Evolutionary conservation across 1,139 yeast genomes (phyloP).

Genomic region (Geotrichum carabidarum): DNA sequence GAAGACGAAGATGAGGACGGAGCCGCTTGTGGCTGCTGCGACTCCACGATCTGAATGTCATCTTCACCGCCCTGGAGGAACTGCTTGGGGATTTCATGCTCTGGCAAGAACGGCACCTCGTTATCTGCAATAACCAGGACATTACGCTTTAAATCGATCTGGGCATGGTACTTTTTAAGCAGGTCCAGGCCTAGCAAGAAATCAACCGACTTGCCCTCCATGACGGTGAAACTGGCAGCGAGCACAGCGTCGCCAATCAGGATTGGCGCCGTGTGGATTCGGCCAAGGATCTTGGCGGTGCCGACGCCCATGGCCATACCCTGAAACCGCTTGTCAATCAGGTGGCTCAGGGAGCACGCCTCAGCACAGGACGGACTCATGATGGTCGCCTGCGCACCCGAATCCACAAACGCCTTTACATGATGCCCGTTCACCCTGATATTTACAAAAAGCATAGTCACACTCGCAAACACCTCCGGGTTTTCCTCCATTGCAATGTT

Average conservation of each 20-base stretch:
- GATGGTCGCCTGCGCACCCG: conserved; percentile 91
- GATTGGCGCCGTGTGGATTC: conserved; percentile 84
- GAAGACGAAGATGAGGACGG: neutral
- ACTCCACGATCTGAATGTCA: neutral
- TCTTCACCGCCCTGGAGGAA: conserved; percentile 23
- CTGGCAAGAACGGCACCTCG: conserved; percentile 67
- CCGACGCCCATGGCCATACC: conserved; percentile 94
- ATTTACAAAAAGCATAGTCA: conserved; percentile 76
- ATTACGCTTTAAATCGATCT: conserved; percentile 65
- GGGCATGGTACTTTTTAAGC: conserved; percentile 84
- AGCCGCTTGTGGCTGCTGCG: neutral
- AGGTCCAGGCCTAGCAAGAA: conserved; percentile 61
- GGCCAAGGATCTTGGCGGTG: conserved; percentile 67
- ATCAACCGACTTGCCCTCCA: conserved; percentile 54
- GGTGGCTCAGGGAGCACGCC: conserved; percentile 59
- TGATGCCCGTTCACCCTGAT: conserved; percentile 72
- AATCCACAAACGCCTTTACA: conserved; percentile 89
- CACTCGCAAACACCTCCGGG: conserved; percentile 82
- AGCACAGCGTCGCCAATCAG: conserved; percentile 61
- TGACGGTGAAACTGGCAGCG: conserved; percentile 78
- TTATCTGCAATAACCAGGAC: conserved; percentile 67
- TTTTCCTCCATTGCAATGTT: conserved; percentile 75
- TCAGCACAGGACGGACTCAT: conserved; percentile 74
- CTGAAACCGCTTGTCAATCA: conserved; percentile 74
- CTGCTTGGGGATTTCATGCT: conserved; percentile 57